Base-by-base conservation (phyloP, 106 monocot genomes). In the Cymbidium sinense region DNA sequence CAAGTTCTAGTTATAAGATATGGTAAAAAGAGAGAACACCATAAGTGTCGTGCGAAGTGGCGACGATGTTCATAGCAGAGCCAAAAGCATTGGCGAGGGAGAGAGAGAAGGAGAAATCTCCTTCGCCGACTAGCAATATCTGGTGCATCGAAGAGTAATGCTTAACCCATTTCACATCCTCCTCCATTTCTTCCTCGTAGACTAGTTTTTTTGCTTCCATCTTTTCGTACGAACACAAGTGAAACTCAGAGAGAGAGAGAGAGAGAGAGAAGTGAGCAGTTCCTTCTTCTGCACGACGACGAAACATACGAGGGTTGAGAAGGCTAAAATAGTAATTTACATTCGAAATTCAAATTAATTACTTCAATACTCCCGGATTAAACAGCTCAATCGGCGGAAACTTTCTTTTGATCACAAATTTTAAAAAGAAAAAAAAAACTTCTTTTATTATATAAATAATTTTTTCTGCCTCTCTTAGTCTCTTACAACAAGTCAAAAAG, bases 51-150 rank as follows among this genome's bases (percentile, higher is more conserved):
- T 86, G 86, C 28, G 91, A 91, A 18, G 91, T 91, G 58, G 91
- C 86, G 43, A 88, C 84, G 55, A 91, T 83, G 78, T 86, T 91
- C 36, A 73, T 33, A 34, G 84, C 91, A n/a, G 86, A 84, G 41
- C 84, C 70, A 52, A 91, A 91, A 23, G 84, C 39, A 30, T 12
- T 72, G 44, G 91, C 91, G n/a, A 91, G 84, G 31, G 79, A 82
- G 30, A 79, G 76, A 27, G 88, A 86, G 71, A 88, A 91, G 19
- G 91, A 91, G 80, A 91, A 91, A 77, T 91, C 88, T 1, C 91
- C 91, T 5, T 88, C 88, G 9, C 91, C 91, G 19, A 91, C 86
- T 7, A 86, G 39, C n/a, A 88, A 50, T 9, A 91, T 91, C 52
- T 79, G 50, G 2, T 86, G 88, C 33, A 13, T 0, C 13, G 84